Evolutionary conservation across 208 protist genomes (phyloP), one percentile per base, ranked within the genome.

Genomic region (Wallacemonas sp.): DNA sequence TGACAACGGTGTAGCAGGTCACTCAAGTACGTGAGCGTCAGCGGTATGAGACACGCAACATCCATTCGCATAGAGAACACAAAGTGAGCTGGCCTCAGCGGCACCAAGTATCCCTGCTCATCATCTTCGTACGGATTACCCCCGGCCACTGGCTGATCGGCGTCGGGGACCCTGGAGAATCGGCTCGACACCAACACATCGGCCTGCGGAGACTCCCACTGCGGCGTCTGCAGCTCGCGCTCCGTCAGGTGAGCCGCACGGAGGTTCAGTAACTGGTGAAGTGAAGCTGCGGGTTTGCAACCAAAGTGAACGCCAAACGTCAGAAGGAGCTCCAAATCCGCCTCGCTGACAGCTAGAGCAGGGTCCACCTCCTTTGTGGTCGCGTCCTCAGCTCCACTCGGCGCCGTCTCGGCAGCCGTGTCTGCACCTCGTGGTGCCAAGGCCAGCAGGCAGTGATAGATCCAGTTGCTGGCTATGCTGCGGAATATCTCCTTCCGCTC

Each of bases 81-180:
- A 66, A 94, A 94, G 34, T 90, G 82, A 1, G 74, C 80, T 12
- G 84, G 77, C 22, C 68, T 68, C 24, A 64, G 69, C 15, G 70
- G 56, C n/a, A n/a, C n/a, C n/a, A n/a, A n/a, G n/a, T n/a, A n/a
- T n/a, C n/a, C n/a, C n/a, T n/a, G n/a, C n/a, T n/a, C n/a, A n/a
- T n/a, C n/a, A n/a, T n/a, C n/a, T n/a, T n/a, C n/a, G n/a, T n/a
- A n/a, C n/a, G n/a, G n/a, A n/a, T n/a, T n/a, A n/a, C n/a, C n/a
- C n/a, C n/a, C n/a, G n/a, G n/a, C n/a, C n/a, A n/a, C n/a, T n/a
- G n/a, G n/a, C 17, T 49, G 44, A 22, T 26, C 17, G 5, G 19
- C 5, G 44, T 5, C 44, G 44, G 9, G 9, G 12, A 19, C 44
- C 9, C 6, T n/a, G 17, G 5, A 22, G 4, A 6, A 49, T 22